Evolutionary conservation across 345 rosid species (phyloP).

Genomic region (Punica granatum): DNA sequence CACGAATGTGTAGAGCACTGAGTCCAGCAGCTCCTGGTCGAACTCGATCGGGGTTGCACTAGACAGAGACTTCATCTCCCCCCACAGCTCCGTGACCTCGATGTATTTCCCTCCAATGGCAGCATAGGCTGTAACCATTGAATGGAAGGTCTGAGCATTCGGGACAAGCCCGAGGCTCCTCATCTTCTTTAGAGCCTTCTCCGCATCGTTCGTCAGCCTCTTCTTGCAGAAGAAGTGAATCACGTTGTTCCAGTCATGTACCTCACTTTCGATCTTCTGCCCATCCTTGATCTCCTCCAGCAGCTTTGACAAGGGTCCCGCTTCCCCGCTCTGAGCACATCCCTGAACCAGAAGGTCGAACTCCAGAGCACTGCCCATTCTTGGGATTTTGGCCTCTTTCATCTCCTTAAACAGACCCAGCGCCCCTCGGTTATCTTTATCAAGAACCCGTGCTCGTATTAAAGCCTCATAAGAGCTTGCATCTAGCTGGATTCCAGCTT

Average conservation of each 20-base stretch:
- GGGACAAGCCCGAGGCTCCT: constrained; percentile 73
- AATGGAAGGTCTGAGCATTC: constrained; percentile 91
- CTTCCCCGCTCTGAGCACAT: constrained; percentile 53
- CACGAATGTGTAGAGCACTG: constrained; percentile 79
- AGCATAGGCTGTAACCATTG: constrained; percentile 88
- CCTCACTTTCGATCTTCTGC: constrained; percentile 59
- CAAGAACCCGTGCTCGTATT: constrained; percentile 51
- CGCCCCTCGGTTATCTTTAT: constrained; percentile 68
- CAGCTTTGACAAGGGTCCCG: constrained; percentile 80
- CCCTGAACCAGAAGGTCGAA: constrained; percentile 62
- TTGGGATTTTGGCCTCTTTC: constrained; percentile 60
- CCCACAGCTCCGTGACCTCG: constrained; percentile 93
- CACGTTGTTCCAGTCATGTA: constrained; percentile 89
- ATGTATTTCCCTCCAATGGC: constrained; percentile 77
- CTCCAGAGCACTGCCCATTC: constrained; percentile 40
- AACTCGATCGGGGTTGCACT: constrained; percentile 57
- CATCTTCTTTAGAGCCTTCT: constrained; percentile 82
- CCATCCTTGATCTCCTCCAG: constrained; percentile 74
- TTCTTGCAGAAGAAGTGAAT: constrained; percentile 86
- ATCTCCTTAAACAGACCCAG: constrained; percentile 68
- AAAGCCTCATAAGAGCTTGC: constrained; percentile 66
- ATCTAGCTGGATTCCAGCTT: constrained; percentile 86
- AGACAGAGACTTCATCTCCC: constrained; percentile 84
- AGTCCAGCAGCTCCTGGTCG: constrained; percentile 90
- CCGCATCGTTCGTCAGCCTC: constrained; percentile 92